Conservation (phyloP, 495 filamentous ascomycete species). For the Massariosphaeria phaeospora region DNA sequence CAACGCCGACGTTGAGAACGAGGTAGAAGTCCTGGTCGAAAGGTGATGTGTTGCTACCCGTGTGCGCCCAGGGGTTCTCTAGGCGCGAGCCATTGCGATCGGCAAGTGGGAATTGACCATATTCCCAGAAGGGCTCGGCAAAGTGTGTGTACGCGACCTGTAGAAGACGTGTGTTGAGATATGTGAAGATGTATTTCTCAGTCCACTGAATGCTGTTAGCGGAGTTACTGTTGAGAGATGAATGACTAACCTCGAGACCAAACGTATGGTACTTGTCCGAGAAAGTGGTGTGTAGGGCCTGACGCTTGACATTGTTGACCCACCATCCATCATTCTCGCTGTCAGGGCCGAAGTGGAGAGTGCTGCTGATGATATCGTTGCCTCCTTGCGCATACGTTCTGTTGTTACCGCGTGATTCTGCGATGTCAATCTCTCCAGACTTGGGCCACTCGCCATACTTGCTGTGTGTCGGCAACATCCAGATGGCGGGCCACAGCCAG, state of each 20-base stretch:
- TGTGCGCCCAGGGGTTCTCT: conserved; percentile 62
- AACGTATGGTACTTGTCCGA: conserved; percentile 63
- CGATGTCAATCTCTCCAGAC: conserved; percentile 83
- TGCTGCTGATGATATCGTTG: conserved; percentile 75
- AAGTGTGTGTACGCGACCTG: conserved; percentile 79
- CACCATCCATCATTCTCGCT: conserved; percentile 62
- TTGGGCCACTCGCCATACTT: conserved; percentile 72
- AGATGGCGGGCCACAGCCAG: conserved; percentile 90
- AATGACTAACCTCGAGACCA: conserved; percentile 54
- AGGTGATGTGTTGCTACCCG: conserved; percentile 58
- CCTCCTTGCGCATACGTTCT: conserved; percentile 68
- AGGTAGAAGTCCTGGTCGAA: conserved; percentile 81
- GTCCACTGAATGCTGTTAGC: conserved; percentile 51
- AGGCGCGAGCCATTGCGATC: conserved; percentile 66
- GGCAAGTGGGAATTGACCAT: conserved; percentile 66
- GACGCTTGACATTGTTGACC: conserved; percentile 69
- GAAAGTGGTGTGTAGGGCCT: conserved; percentile 72
- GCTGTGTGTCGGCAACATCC: conserved; percentile 74
- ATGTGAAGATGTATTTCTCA: conserved; percentile 83
- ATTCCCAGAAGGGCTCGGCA: conserved; percentile 62
- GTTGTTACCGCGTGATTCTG: conserved; percentile 75
- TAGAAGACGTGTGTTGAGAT: conserved; percentile 71
- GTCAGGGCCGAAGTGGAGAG: conserved; percentile 75
- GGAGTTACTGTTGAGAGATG: neutral
- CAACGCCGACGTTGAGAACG: conserved; percentile 76